A percentile compares a stretch with the other conserved stretches of the same genome.
These are phyloP conservation scores for Leccinum barrowsii DNA, from an alignment of 768 basidiomycete genomes.

Conservation along the genomic window DNA sequence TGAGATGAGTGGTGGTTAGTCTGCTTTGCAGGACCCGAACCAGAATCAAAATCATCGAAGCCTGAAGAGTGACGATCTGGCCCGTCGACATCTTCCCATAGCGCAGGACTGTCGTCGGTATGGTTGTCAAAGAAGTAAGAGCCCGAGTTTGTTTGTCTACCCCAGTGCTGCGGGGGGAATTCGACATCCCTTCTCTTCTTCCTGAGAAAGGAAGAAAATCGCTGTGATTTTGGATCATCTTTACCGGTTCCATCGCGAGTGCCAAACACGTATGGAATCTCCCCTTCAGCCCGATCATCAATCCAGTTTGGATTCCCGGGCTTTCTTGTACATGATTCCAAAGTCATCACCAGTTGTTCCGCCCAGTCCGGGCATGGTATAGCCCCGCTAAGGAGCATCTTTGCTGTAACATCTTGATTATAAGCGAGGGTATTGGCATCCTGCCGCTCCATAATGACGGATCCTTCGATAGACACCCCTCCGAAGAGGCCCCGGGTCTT, in stretches of 20 bases:
- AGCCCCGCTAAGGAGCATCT: conserved; percentile 75
- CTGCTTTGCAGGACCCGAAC: conserved; percentile 34
- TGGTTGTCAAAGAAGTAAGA: conserved; percentile 49
- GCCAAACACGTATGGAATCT: conserved; percentile 54
- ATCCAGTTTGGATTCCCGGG: conserved; percentile 71
- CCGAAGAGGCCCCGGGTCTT: conserved; percentile 94
- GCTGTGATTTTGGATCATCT: conserved; percentile 36
- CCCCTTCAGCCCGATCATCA: conserved; percentile 41
- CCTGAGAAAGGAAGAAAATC: conserved; percentile 28
- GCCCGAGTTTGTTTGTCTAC: conserved; percentile 42
- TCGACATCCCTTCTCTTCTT: conserved; percentile 46
- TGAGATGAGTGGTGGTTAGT: conserved; percentile 20
- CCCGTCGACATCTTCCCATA: conserved; percentile 33
- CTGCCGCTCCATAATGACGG: conserved; percentile 89
- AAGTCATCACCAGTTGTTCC: conserved; percentile 61
- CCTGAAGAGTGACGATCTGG: conserved; percentile 9
- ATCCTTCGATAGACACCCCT: conserved; percentile 84
- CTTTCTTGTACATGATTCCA: conserved; percentile 69
- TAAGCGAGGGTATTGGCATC: conserved; percentile 91
- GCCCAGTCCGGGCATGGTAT: conserved; percentile 81
- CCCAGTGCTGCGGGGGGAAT: conserved; percentile 71
- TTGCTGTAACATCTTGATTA: conserved; percentile 63
- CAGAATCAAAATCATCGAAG: conserved; percentile 48
- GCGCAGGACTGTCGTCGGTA: conserved; percentile 9
- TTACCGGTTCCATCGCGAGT: not conserved